Evolutionary conservation across 1,139 yeast genomes (phyloP).

Genomic region (Saccharomyces pastorianus): DNA sequence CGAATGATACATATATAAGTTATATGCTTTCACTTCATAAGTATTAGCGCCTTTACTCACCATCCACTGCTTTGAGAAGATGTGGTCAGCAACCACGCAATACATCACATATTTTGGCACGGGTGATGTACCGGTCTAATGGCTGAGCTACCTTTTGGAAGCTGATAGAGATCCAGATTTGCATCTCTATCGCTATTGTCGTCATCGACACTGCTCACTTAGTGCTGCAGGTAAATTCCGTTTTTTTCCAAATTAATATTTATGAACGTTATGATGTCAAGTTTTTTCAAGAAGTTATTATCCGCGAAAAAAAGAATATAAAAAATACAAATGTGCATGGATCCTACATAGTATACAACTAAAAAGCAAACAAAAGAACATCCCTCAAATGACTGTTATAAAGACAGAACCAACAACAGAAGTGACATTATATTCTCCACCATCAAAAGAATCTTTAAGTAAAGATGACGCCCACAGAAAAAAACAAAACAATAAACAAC

Average conservation of each 20-base stretch:
- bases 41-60: no score
- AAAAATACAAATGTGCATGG: not conserved
- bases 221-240: not conserved
- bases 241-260: no score
- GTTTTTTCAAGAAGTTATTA: not conserved
- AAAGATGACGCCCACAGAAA: not conserved
- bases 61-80: no score
- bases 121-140: no score
- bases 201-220: no score
- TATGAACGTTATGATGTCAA: not conserved
- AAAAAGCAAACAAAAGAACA: not conserved
- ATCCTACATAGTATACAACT: not conserved
- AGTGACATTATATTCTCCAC: not conserved
- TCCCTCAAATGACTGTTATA: not conserved
- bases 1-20: no score
- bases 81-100: no score
- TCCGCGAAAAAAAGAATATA: not conserved
- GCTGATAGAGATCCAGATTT: not conserved
- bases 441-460: not conserved
- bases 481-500: not conserved
- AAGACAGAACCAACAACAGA: not conserved
- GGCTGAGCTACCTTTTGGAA: not conserved
- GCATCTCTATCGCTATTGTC: not conserved
- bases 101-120: no score
- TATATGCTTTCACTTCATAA: no score